phyloP scores from a whole-genome alignment of 805 yeast species.

The Ogataea pilisensis region DNA sequence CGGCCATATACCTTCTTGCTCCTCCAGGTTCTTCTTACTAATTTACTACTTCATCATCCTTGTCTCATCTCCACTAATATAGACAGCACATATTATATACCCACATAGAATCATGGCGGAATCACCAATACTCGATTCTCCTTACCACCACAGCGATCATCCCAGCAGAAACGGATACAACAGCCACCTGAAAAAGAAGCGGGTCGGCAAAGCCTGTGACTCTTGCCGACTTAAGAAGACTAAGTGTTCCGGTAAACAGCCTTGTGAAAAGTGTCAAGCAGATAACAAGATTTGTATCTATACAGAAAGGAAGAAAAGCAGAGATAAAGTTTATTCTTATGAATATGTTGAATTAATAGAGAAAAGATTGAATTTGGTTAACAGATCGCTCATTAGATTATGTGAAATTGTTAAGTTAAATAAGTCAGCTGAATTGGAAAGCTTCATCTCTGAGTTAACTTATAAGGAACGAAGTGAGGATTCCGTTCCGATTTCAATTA shows the following conservation, averaged over 20 bases:
- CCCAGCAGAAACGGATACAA: background rate
- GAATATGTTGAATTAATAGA: slow-evolving; percentile 65
- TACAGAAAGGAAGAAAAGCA: slow-evolving; percentile 49
- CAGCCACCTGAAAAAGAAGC: slow-evolving; percentile 35
- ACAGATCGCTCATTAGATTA: slow-evolving; percentile 44
- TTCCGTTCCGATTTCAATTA: slow-evolving; percentile 36
- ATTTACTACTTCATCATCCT: too few species aligned
- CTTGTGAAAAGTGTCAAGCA: slow-evolving; percentile 50
- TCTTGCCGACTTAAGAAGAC: slow-evolving; percentile 60
- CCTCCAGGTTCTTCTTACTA: too few species aligned
- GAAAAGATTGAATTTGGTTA: slow-evolving; percentile 49
- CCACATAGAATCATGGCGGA: too few species aligned
- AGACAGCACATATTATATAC: too few species aligned
- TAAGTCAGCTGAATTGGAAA: slow-evolving; percentile 7
- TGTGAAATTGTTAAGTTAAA: slow-evolving; percentile 25
- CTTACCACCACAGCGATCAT: slow-evolving; percentile 1
- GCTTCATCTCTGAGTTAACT: slow-evolving; percentile 11
- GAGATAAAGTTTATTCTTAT: slow-evolving; percentile 52
- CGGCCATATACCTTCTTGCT: too few species aligned
- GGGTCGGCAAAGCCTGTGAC: slow-evolving; percentile 65
- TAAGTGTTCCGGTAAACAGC: slow-evolving; percentile 59
- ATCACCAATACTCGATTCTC: background rate
- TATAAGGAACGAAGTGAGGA: slow-evolving; percentile 20
- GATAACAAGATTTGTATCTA: slow-evolving; percentile 59
- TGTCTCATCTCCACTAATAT: too few species aligned